Evolutionary conservation across 176 grass and related monocot genomes (phyloP).

Genomic region (Oryza meridionalis): DNA sequence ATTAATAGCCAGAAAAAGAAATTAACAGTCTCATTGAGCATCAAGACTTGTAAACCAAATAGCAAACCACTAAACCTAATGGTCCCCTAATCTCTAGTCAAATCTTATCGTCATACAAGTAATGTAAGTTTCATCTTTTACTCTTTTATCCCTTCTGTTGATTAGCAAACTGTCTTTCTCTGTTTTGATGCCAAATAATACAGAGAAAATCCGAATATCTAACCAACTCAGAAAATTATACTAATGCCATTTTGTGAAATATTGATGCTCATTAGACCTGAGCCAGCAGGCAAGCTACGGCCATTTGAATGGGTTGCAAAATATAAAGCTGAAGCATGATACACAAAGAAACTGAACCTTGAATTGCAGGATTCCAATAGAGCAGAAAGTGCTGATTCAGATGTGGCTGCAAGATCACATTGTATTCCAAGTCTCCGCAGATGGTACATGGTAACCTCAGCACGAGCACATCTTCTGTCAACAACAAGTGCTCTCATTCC

Average conservation of each 20-base stretch:
- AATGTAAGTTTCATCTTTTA: neutral
- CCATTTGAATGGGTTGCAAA: neutral
- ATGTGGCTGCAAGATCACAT: constrained; percentile 46
- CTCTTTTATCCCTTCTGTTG: neutral
- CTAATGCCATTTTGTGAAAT: neutral
- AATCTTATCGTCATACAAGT: neutral
- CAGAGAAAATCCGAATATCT: constrained; percentile 12
- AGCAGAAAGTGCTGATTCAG: constrained; percentile 54
- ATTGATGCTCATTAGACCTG: neutral
- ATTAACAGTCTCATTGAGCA: neutral
- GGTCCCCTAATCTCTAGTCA: no score
- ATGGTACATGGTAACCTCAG: constrained; percentile 66
- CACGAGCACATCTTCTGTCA: constrained; percentile 64
- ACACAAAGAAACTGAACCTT: constrained; percentile 47
- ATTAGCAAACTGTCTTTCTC: neutral
- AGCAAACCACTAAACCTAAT: no score
- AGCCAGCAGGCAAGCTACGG: neutral
- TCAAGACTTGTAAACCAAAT: neutral
- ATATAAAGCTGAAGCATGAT: neutral
- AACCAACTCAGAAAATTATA: neutral
- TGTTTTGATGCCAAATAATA: neutral
- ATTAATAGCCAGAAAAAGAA: neutral
- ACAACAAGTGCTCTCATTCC: constrained; percentile 72
- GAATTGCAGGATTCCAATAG: constrained; percentile 63
- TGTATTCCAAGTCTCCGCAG: constrained; percentile 64